phyloP scores from a whole-genome alignment of 768 basidiomycete genomes.

The Boletus vermiculosoides region DNA sequence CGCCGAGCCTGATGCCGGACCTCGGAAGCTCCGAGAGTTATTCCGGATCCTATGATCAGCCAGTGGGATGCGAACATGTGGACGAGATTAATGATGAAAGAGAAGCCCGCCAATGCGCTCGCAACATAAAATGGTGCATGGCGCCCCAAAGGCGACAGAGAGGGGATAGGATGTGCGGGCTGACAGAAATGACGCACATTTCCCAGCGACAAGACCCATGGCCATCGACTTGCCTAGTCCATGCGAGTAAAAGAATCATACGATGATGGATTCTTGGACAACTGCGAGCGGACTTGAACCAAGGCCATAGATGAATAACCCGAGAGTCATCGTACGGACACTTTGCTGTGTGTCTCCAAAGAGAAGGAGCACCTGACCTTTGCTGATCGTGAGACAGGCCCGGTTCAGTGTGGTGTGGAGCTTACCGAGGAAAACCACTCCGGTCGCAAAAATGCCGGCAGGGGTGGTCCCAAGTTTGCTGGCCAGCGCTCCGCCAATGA shows the following conservation, averaged over 20 bases:
- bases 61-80: constrained; percentile 65
- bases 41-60: constrained; percentile 59
- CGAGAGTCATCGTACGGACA: constrained; percentile 69
- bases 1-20: constrained; percentile 53
- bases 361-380: constrained; percentile 67
- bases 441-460: constrained; percentile 72
- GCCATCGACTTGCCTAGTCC: constrained; percentile 77
- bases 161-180: constrained; percentile 76
- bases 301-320: constrained; percentile 77
- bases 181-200: constrained; percentile 72
- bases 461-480: constrained; percentile 69
- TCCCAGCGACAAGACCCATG: constrained; percentile 80
- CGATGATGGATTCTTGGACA: constrained; percentile 82
- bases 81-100: constrained; percentile 64
- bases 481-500: constrained; percentile 71
- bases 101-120: constrained; percentile 59
- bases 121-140: constrained; percentile 76
- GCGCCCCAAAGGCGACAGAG: constrained; percentile 60
- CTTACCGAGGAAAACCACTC: constrained; percentile 62
- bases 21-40: constrained; percentile 64
- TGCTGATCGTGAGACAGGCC: constrained; percentile 7
- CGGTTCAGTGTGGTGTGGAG: neutral
- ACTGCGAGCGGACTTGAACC: constrained; percentile 80
- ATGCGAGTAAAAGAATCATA: constrained; percentile 75
- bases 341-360: constrained; percentile 58